Conservation (phyloP, 2,329 filamentous ascomycete genomes). For the Fusarium sp. region DNA sequence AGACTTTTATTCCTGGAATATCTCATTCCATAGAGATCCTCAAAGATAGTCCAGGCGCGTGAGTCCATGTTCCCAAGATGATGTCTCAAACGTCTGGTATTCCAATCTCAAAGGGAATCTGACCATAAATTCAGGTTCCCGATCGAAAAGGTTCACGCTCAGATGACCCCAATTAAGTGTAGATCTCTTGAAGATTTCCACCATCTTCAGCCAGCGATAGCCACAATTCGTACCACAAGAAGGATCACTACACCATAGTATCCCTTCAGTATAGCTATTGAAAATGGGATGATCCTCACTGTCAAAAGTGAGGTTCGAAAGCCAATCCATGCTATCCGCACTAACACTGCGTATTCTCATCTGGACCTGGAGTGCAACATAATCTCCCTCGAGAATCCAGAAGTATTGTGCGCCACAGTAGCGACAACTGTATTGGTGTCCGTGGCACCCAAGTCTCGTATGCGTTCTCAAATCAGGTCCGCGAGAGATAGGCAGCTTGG, state of each 20-base stretch:
- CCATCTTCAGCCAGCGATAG: not conserved
- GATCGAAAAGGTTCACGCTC: rapidly evolving
- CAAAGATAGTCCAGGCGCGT: not conserved
- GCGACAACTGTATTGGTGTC: not conserved
- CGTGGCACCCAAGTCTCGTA: rapidly evolving
- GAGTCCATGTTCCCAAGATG: not conserved
- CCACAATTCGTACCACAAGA: conserved; percentile 3
- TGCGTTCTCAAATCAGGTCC: too few relatives aligned
- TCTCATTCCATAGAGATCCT: not conserved
- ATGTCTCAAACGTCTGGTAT: not conserved
- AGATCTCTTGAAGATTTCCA: not conserved
- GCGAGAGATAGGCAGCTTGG: too few relatives aligned
- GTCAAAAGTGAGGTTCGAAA: not conserved
- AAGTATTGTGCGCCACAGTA: not conserved
- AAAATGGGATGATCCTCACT: not conserved
- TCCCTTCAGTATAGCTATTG: not conserved
- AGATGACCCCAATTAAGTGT: not conserved
- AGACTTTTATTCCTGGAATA: not conserved
- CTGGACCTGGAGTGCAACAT: not conserved
- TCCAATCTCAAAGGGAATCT: not conserved
- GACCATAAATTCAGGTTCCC: not conserved
- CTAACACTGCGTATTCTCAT: not conserved
- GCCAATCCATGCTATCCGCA: not conserved
- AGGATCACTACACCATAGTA: conserved; percentile 11
- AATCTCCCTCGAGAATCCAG: not conserved